Evolutionary conservation across 2,329 filamentous ascomycete genomes (phyloP).

Genomic region (Fusarium sp.): DNA sequence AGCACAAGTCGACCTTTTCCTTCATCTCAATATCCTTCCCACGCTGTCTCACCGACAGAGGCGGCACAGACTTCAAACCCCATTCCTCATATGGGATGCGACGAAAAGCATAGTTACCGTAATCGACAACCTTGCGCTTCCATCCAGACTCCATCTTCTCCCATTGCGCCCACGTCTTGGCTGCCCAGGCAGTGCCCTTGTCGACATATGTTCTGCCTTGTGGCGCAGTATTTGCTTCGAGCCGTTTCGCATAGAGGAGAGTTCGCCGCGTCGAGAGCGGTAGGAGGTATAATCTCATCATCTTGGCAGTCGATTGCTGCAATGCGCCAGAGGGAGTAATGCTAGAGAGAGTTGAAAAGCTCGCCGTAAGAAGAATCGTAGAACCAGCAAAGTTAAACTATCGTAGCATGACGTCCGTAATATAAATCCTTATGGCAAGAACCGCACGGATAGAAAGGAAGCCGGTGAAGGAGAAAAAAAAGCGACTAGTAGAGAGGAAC

Average conservation of each 20-base stretch:
- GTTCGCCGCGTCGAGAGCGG: slow-evolving; percentile 92
- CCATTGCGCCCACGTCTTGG: slow-evolving; percentile 85
- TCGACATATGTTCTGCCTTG: slow-evolving; percentile 68
- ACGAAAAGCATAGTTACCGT: slow-evolving; percentile 86
- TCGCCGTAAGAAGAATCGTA: background rate
- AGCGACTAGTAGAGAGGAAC: background rate
- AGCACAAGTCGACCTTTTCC: slow-evolving; percentile 78
- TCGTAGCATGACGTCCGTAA: slow-evolving; percentile 30
- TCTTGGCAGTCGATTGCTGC: slow-evolving; percentile 53
- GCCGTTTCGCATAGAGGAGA: slow-evolving; percentile 89
- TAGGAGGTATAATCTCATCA: slow-evolving; percentile 96
- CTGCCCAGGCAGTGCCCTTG: slow-evolving; percentile 75
- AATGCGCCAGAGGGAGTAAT: background rate
- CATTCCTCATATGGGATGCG: slow-evolving; percentile 97
- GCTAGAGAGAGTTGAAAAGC: background rate
- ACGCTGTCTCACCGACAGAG: slow-evolving; percentile 74
- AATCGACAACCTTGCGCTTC: slow-evolving; percentile 87
- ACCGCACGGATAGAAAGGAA: slow-evolving; percentile 13
- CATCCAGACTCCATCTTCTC: slow-evolving; percentile 85
- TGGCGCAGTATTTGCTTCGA: slow-evolving; percentile 65
- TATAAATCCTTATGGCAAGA: slow-evolving; percentile 1
- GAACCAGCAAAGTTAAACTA: slow-evolving; percentile 4
- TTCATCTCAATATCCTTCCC: slow-evolving; percentile 71
- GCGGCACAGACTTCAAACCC: slow-evolving; percentile 94
- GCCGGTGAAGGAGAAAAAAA: slow-evolving; percentile 7